A percentile compares a stretch with the other conserved stretches of the same genome.
Evolutionary conservation across 768 basidiomycete species (phyloP).

Genomic region (Tylopilus sp.): DNA sequence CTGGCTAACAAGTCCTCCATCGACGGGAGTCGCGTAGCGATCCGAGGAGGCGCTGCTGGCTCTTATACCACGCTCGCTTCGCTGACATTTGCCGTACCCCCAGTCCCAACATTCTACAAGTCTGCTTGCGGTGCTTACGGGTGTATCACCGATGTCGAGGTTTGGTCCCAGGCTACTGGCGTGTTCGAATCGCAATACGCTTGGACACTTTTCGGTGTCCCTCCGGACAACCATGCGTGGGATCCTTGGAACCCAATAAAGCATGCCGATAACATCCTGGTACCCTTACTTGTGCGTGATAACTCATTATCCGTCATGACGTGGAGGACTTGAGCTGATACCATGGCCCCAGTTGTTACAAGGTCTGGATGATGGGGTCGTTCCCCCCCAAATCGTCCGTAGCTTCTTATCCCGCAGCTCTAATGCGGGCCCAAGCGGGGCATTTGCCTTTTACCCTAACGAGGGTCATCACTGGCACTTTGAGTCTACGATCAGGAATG

Average conservation of each 20-base stretch:
- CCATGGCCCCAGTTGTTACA: constrained; percentile 51
- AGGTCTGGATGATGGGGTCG: constrained; percentile 57
- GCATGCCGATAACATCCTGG: constrained; percentile 50
- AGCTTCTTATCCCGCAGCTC: constrained; percentile 21
- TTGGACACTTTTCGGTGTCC: constrained; percentile 56
- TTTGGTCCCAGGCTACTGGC: constrained; percentile 50
- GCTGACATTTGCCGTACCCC: constrained; percentile 49
- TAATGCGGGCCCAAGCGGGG: constrained; percentile 1
- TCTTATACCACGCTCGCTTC: constrained; percentile 62
- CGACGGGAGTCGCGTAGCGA: constrained; percentile 58
- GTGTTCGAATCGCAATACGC: constrained; percentile 59
- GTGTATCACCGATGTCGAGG: constrained; percentile 54
- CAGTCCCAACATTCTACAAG: constrained; percentile 46
- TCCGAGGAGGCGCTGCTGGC: constrained; percentile 70
- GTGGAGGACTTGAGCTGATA: too few species aligned
- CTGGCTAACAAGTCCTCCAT: constrained; percentile 41
- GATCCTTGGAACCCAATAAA: constrained; percentile 3
- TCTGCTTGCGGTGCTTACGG: constrained; percentile 61
- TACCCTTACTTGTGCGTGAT: constrained; percentile 54
- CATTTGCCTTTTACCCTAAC: constrained; percentile 36
- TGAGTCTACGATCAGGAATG: constrained; percentile 29
- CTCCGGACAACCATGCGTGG: constrained; percentile 28
- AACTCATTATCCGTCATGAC: accelerated
- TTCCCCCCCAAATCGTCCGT: constrained; percentile 57
- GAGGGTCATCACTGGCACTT: constrained; percentile 40